These are phyloP conservation scores for Parastagonospora nodorum DNA, from an alignment of 2,329 filamentous ascomycete genomes.

Conservation along the genomic window DNA sequence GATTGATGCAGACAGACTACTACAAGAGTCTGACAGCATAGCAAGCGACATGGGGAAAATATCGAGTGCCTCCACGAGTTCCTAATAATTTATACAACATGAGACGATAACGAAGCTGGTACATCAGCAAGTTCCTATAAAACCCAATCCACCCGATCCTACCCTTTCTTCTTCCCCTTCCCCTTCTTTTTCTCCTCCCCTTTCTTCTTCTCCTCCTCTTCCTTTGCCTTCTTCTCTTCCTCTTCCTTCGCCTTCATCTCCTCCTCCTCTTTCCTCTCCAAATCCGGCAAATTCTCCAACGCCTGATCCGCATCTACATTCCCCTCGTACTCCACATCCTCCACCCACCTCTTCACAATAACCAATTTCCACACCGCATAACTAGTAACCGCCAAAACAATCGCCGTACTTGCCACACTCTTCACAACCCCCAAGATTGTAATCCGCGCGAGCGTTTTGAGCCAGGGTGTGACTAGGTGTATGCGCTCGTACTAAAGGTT, in stretches of 20 bases:
- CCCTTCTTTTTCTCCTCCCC: constrained; percentile 13
- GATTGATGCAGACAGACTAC: too few species aligned
- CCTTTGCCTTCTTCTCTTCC: background rate
- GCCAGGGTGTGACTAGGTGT: constrained; percentile 50
- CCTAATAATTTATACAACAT: background rate
- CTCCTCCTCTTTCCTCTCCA: too few species aligned
- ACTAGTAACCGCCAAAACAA: constrained; percentile 5
- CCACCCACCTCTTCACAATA: constrained; percentile 26
- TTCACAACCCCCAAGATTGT: constrained; percentile 24
- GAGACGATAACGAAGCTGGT: background rate
- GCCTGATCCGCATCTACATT: constrained; percentile 37
- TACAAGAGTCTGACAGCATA: too few species aligned
- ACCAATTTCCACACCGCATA: constrained; percentile 24
- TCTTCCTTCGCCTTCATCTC: constrained; percentile 4
- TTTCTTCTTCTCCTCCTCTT: constrained; percentile 1
- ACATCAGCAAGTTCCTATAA: background rate
- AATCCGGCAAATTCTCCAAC: constrained; percentile 25
- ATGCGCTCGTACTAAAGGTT: constrained; percentile 41
- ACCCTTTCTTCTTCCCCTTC: constrained; percentile 9
- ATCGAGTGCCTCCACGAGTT: background rate
- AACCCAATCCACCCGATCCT: background rate
- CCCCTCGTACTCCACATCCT: constrained; percentile 35
- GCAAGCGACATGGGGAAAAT: too few species aligned
- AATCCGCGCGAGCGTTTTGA: constrained; percentile 40
- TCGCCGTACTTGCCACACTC: constrained; percentile 1